Base-by-base conservation (phyloP, 768 basidiomycete genomes). In the Trametes meyenii region DNA sequence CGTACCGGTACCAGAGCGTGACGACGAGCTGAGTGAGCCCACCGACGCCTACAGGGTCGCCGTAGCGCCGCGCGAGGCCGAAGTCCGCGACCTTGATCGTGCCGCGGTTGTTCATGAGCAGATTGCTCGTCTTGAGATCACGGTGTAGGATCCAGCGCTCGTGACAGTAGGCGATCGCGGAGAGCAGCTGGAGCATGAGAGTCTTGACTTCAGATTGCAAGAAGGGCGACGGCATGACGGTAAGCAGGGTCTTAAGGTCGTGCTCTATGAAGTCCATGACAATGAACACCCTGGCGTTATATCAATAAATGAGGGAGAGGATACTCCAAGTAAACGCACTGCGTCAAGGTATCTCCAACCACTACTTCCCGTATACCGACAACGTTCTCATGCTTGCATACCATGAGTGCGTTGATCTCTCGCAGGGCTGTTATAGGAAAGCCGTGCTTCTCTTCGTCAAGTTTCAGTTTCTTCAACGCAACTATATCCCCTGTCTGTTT, bases 181-280 rank as follows among this genome's bases (percentile, higher is more conserved):
- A 96, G 26, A 98, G 77, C 6, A 99, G 80, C 73, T 99, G 97
- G 24, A 92, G 76, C 87, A 98, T 87, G 55, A 99, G 78, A 0
- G 97, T 99, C 80, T 99, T 99, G 79, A 98, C 92, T 76, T 99
- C 97, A 43, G 94, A 96, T 75, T 96, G 94, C 42, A 98, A 79
- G 79, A 99, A 99, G 2, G 97, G 96, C 35, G 90, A 85, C 1
- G 96, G 95, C 97, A 98, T 98, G 63, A 93, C 78, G 24, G 90
- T 92, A 59, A 99, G 83, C 53, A 99, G 84, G 6, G 96, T 90
- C 77, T 99, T 99, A 73, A 99, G 88, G 74, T 99, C 97, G 75
- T 99, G 97, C 75, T 99, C 97, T 72, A 99, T 96, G 72, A 99
- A 99, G 74, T 97, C 95, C 96, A 97, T 97, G 38, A 98, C 97